These are phyloP conservation scores for Tephrocybe sp. DNA, from an alignment of 768 basidiomycete genomes.

Conservation along the genomic window DNA sequence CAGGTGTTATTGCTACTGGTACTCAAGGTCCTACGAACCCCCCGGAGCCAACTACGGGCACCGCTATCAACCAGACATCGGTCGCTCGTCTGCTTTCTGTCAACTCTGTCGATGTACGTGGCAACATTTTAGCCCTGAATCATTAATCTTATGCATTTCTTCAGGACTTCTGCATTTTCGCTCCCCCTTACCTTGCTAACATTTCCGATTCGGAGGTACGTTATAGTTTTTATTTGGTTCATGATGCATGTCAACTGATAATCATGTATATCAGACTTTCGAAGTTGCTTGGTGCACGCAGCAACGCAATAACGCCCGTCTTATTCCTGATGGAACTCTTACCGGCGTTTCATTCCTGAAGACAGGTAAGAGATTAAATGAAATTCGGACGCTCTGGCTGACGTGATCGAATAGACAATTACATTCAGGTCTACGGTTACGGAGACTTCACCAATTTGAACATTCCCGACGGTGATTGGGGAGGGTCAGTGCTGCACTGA, in stretches of 20 bases:
- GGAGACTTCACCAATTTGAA: slow-evolving; percentile 44
- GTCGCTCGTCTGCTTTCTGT: slow-evolving; percentile 36
- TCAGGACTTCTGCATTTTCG: slow-evolving; percentile 46
- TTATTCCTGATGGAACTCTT: slow-evolving; percentile 45
- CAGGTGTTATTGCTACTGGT: slow-evolving; percentile 42
- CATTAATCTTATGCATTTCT: neutral
- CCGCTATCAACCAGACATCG: slow-evolving; percentile 41
- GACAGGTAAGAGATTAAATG: slow-evolving; percentile 24
- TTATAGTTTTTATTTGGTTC: neutral
- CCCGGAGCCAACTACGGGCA: slow-evolving; percentile 36
- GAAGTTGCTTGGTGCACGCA: slow-evolving; percentile 49
- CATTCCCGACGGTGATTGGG: slow-evolving; percentile 37
- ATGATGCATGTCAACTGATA: neutral
- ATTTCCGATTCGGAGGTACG: slow-evolving; percentile 41
- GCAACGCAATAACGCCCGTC: slow-evolving; percentile 42
- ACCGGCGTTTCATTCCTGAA: slow-evolving; percentile 42
- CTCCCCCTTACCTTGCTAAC: slow-evolving; percentile 31
- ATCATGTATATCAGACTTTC: slow-evolving; percentile 26
- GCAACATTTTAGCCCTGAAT: neutral
- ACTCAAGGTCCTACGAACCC: slow-evolving; percentile 42
- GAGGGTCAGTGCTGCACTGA: slow-evolving; percentile 30
- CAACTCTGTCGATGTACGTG: slow-evolving; percentile 39
- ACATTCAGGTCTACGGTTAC: slow-evolving; percentile 41
- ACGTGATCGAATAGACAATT: slow-evolving; percentile 31
- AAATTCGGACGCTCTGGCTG: neutral